Base-by-base conservation (phyloP, 1,284 basidiomycete genomes). In the Caloboletus firmus region DNA sequence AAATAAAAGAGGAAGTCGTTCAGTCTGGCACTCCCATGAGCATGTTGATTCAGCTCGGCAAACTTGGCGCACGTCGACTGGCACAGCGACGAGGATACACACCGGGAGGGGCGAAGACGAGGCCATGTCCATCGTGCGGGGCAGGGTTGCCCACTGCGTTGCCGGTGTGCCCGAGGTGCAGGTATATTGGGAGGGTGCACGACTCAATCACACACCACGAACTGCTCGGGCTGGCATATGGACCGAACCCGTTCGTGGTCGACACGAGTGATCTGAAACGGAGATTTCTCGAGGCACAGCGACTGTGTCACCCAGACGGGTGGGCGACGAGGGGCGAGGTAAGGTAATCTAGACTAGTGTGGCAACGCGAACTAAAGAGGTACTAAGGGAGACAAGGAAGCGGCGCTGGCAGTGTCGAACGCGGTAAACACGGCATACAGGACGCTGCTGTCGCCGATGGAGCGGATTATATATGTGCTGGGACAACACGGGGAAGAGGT, bases 291-390 rank as follows among this genome's bases (percentile, higher is more conserved):
- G 74, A 80, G 49, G 80, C 87, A 9, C 91, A 93, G 63, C 76
- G 84, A n/a, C 69, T 82, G 28, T 87, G 89, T 48, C 91, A 94
- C 72, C 91, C 92, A 1, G 91, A 94, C 67, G 76, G 82, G 18
- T 92, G 90, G 88, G 78, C 83, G 22, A 80, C 81, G 37, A 80
- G 81, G 67, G 80, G 81, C 54, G 58, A 65, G 61, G 68, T 63
- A 67, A 76, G 56, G 52, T 32, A 44, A 18, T 22, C 30, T 59
- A 51, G 24, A 37, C 42, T 48, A 48, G 28, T 8, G 28, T 26
- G 20, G 31, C 10, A 37, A 57, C 52, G 18, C 5, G 18, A 32
- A 48, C 53, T 63, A 55, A 61, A 57, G 42, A 56, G 49, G 60
- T 48, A 48, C 49, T 45, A 42, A 89, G 87, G 74, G 76, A 42